Evolutionary conservation across 129 eudicot genomes (phyloP), one percentile per base, ranked within the genome.

Genomic region (Flaveria brownii): DNA sequence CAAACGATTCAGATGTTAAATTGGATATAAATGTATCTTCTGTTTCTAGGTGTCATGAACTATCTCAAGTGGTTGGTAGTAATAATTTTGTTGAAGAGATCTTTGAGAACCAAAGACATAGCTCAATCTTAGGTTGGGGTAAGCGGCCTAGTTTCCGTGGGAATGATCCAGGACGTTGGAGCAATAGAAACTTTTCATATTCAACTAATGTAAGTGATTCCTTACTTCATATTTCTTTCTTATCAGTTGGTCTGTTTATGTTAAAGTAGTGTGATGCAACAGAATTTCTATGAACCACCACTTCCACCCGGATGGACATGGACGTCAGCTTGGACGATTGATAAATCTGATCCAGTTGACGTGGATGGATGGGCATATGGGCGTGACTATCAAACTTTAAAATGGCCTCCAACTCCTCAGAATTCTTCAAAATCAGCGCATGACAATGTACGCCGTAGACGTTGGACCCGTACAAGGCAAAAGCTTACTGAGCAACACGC

Each of bases 351-450:
- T 41, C 75, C 77, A 55, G 91, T 84, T 78, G 91, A 87, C 63
- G 56, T 60, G 45, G 91, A 87, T 73, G 91, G 91, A 39, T 87
- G 91, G 91, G 88, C 88, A 43, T 84, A 87, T 76, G 91, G 88
- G 55, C 84, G 83, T 47, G 91, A 87, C 49, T 81, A 81, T 73
- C 80, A 75, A 54, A 84, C 80, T 59, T 73, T 87, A 43, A 82
- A 64, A 63, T 87, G 91, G 91, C 91, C 91, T 6, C 91, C 88
- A 72, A 84, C 78, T 84, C 86, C 85, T 71, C 82, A 85, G 43
- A 87, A 78, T 70, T 54, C 82, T 43, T 56, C 84, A 75, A 84
- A 79, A 30, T 81, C 86, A 36, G 55, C 84, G 12, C 82, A 55
- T 17, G 86, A 87, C 77, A 55, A 75, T 75, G 78, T 84, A 17